phyloP scores from a whole-genome alignment of 495 filamentous ascomycete genomes.

The Extremus antarcticus region DNA sequence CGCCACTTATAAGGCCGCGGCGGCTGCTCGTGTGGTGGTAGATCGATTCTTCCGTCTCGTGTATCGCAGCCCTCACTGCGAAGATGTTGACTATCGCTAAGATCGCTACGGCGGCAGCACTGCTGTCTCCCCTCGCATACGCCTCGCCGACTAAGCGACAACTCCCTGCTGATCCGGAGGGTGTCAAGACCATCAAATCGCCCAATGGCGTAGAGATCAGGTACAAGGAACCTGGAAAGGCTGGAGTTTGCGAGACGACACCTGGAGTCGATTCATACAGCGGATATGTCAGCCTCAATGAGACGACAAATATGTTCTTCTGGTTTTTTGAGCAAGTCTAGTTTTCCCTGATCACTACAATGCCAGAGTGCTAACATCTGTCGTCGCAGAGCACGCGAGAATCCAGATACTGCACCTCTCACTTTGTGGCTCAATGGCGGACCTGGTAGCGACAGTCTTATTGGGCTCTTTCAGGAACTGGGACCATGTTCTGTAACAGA shows the following conservation, averaged over 20 bases:
- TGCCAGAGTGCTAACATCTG: neutral
- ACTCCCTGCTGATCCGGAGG: neutral
- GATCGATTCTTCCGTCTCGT: neutral
- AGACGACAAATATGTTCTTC: conserved; percentile 1
- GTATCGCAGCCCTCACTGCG: neutral
- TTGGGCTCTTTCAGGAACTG: conserved; percentile 60
- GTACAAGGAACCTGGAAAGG: conserved; percentile 43
- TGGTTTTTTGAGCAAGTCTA: conserved; percentile 7
- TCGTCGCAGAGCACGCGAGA: conserved; percentile 12
- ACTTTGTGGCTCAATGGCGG: conserved; percentile 36
- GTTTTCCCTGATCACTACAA: neutral
- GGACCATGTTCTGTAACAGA: conserved; percentile 48
- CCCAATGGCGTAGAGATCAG: conserved; percentile 44
- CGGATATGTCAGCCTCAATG: conserved; percentile 10
- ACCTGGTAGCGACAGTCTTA: conserved; percentile 51
- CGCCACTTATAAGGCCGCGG: neutral
- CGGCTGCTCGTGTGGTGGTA: neutral
- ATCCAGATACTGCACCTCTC: conserved; percentile 19
- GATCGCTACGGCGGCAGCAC: neutral
- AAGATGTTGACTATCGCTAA: neutral
- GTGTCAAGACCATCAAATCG: conserved; percentile 33
- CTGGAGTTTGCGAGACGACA: conserved; percentile 37
- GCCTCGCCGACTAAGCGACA: neutral
- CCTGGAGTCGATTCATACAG: conserved; percentile 24
- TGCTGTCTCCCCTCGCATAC: neutral